A percentile compares a stretch with the other conserved stretches of the same genome.
phyloP scores from a whole-genome alignment of 2,329 filamentous ascomycete species.

The Esteya vermicola region DNA sequence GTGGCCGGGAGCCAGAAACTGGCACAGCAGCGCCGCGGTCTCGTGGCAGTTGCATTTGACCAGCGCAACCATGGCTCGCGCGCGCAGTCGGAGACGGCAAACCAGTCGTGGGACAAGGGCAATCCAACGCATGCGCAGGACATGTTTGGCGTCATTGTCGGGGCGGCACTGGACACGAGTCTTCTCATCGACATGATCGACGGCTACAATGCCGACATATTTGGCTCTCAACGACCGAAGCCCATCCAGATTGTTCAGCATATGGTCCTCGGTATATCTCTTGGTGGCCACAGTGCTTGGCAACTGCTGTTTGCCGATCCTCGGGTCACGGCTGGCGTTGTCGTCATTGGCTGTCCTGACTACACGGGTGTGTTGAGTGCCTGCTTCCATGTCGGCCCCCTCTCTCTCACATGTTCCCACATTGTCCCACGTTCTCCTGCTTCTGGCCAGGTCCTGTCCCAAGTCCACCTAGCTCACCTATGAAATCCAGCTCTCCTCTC shows the following conservation, averaged over 20 bases:
- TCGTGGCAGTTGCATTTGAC: conserved; percentile 79
- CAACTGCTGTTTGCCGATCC: conserved; percentile 66
- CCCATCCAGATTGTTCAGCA: conserved; percentile 25
- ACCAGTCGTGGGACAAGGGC: conserved; percentile 65
- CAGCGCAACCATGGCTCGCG: conserved; percentile 83
- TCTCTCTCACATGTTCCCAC: not conserved
- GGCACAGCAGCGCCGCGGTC: conserved; percentile 30
- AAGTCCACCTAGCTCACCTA: no score
- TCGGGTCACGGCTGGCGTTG: conserved; percentile 62
- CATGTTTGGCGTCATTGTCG: conserved; percentile 69
- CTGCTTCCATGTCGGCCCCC: not conserved
- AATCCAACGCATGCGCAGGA: conserved; percentile 77
- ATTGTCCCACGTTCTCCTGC: no score
- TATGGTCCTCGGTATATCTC: conserved; percentile 65
- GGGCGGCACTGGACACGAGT: conserved; percentile 60
- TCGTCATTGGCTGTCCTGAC: conserved; percentile 82
- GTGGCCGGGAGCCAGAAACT: conserved; percentile 64
- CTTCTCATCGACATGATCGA: conserved; percentile 64
- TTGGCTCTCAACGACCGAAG: not conserved
- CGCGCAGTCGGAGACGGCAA: conserved; percentile 50
- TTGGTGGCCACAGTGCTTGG: conserved; percentile 84
- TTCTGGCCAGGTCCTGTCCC: no score
- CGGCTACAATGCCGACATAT: conserved; percentile 19
- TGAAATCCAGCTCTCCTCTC: conserved; percentile 43
- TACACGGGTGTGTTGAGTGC: conserved; percentile 44